These are phyloP conservation scores for Trichomonas vaginalis DNA, from an alignment of 208 protist genomes.

Conservation along the genomic window DNA sequence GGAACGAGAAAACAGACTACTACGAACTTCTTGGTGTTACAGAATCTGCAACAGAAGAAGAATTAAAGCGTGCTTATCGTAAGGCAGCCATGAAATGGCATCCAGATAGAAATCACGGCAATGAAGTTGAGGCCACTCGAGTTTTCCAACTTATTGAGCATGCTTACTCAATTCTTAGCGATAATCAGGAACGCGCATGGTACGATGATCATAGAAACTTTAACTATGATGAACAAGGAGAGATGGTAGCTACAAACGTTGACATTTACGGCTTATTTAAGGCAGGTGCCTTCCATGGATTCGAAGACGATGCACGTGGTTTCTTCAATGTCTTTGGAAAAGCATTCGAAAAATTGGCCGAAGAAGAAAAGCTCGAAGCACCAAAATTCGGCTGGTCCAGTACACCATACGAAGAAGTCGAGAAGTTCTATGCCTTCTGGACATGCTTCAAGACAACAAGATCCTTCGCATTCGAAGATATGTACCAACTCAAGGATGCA, in stretches of 20 bases:
- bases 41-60: neutral
- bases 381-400: neutral
- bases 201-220: neutral
- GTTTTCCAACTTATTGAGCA: neutral
- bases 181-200: neutral
- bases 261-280: neutral
- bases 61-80: neutral
- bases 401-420: neutral
- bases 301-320: neutral
- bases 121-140: neutral
- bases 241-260: neutral
- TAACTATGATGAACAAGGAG: neutral
- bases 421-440: neutral
- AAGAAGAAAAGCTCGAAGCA: neutral
- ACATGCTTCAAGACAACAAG: neutral
- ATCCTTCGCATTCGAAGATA: too few species aligned
- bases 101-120: neutral
- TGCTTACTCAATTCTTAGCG: neutral
- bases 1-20: neutral
- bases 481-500: too few species aligned
- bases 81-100: neutral
- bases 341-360: neutral
- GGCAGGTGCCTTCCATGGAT: neutral
- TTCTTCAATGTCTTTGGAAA: neutral
- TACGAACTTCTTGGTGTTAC: neutral